These are phyloP conservation scores for Cutaneotrichosporon mucoides DNA, from an alignment of 1,284 basidiomycete species.

Conservation along the genomic window DNA sequence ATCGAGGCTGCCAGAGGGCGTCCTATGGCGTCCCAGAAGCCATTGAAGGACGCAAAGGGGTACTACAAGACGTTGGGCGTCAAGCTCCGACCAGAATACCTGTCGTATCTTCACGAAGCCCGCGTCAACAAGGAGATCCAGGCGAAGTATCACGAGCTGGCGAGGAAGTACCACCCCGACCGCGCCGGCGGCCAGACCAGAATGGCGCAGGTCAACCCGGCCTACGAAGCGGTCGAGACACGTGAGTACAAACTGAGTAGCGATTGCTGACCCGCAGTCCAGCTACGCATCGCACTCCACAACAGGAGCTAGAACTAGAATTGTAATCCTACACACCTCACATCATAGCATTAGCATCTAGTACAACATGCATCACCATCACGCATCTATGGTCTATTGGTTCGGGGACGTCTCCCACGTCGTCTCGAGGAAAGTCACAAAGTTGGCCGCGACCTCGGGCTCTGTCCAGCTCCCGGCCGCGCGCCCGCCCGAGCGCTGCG, in stretches of 20 bases:
- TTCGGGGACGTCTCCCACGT: conserved; percentile 39
- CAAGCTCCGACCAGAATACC: background rate
- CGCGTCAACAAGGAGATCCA: conserved; percentile 9
- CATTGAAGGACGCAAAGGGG: background rate
- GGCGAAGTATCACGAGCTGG: conserved; percentile 2
- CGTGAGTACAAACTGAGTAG: background rate
- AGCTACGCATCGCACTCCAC: conserved; percentile 3
- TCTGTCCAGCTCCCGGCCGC: conserved; percentile 78
- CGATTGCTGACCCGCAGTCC: conserved; percentile 1
- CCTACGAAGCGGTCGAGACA: conserved; percentile 13
- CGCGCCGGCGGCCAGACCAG: background rate
- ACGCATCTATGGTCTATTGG: background rate
- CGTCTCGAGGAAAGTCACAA: conserved; percentile 73
- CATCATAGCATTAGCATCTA: too few species aligned
- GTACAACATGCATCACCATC: conserved; percentile 5
- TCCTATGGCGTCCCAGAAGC: background rate
- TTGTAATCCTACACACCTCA: too few species aligned
- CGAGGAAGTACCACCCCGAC: conserved; percentile 14
- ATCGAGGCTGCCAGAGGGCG: too few species aligned
- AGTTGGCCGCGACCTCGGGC: conserved; percentile 65
- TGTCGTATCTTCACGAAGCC: conserved; percentile 6
- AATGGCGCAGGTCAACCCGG: conserved; percentile 14
- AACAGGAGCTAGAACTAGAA: background rate
- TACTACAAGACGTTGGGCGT: conserved; percentile 17
- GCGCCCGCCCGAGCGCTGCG: conserved; percentile 75